Evolutionary conservation across 805 yeast genomes (phyloP).

Genomic region (Wickerhamiella sergipiensis): DNA sequence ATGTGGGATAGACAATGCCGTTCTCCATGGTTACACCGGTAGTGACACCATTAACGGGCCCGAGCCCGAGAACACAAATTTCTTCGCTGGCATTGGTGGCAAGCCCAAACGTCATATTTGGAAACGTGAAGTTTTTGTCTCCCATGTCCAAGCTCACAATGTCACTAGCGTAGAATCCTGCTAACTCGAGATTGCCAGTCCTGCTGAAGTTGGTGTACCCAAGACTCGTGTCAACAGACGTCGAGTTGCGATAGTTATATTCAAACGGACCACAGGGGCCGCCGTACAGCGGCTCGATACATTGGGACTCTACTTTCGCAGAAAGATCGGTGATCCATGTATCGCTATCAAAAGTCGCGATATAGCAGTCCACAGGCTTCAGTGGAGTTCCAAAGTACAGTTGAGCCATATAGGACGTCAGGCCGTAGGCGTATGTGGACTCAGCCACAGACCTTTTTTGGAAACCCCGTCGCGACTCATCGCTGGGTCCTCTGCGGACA

Average conservation of each 20-base stretch:
- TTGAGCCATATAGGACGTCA: neutral
- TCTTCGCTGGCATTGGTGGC: neutral
- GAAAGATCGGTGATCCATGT: neutral
- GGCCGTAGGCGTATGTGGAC: neutral
- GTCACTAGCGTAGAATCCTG: neutral
- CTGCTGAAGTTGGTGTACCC: neutral
- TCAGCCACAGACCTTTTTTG: neutral
- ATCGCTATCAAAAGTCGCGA: slow-evolving; percentile 1
- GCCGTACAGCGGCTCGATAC: neutral
- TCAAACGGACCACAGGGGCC: neutral
- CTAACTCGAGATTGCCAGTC: neutral
- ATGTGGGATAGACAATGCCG: slow-evolving; percentile 18
- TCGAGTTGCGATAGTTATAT: neutral
- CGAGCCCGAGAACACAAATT: slow-evolving; percentile 6
- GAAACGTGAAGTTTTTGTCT: neutral
- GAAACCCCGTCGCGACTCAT: neutral
- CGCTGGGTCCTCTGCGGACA: neutral
- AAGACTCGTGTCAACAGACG: neutral
- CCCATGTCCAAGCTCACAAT: neutral
- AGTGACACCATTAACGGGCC: slow-evolving; percentile 8
- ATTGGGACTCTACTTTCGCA: neutral
- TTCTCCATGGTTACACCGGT: slow-evolving; percentile 6
- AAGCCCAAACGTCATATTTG: neutral
- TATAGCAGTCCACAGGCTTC: neutral
- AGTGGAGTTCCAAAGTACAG: neutral